Conservation (phyloP, 805 yeast genomes). For the Yamadazyma philogaea region DNA sequence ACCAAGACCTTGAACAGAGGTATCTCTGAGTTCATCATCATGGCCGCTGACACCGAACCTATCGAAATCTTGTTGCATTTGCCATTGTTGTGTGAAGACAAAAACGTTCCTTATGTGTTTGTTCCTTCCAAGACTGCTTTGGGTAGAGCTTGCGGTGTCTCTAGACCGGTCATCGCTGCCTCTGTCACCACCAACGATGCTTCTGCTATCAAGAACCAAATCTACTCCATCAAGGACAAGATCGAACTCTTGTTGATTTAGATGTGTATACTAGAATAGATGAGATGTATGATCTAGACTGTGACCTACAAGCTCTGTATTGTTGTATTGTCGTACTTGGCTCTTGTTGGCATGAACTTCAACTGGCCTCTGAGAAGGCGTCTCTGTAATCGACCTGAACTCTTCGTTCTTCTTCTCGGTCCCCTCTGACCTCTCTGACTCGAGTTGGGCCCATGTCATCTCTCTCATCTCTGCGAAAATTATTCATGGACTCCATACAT, state of each 20-base stretch:
- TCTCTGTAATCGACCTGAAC: background rate
- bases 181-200: constrained; percentile 98
- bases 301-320: constrained; percentile 3
- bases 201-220: constrained; percentile 94
- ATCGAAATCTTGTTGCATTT: constrained; percentile 96
- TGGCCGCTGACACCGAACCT: constrained; percentile 99
- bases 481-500: constrained; percentile 13
- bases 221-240: constrained; percentile 97
- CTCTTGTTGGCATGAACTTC: background rate
- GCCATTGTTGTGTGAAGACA: constrained; percentile 97
- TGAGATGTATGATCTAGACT: constrained; percentile 1
- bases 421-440: background rate
- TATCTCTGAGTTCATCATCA: constrained; percentile 96
- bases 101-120: constrained; percentile 98
- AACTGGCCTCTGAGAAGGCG: too few relatives aligned
- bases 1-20: constrained; percentile 99
- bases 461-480: constrained; percentile 6
- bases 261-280: constrained; percentile 10
- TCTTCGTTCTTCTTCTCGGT: background rate
- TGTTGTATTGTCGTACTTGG: background rate
- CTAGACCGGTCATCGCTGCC: constrained; percentile 99
- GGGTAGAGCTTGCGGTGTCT: constrained; percentile 99
- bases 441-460: too few relatives aligned
- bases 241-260: constrained; percentile 90
- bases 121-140: constrained; percentile 98